Evolutionary conservation across 2,329 filamentous ascomycete species (phyloP), one percentile per base, ranked within the genome.

Genomic region (Xylariales sp.): DNA sequence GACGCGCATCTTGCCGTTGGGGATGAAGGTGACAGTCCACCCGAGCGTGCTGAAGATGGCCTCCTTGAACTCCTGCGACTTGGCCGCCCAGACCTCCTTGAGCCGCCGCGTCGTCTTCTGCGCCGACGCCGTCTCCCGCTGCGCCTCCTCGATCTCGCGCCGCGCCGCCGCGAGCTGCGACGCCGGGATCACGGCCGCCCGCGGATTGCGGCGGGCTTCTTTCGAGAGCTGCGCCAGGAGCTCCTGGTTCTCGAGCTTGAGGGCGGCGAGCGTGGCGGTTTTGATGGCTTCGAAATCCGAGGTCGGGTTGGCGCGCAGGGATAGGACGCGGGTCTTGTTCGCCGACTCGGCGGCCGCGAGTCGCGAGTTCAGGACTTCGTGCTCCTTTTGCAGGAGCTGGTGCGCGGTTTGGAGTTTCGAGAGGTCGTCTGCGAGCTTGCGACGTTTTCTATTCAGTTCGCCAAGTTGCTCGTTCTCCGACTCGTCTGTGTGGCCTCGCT

Each of bases 1-100:
- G 28, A 97, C 93, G 39, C 93, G 91, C 81, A 97, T 97, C 75
- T 97, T 95, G 49, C 96, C 96, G 78, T 97, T 97, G n/a, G 94
- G 94, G 78, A 97, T 91, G 78, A 99, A 98, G 39, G 96, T 94
- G 12, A 98, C 89, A 61, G 95, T 95, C 91, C 94, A 99, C 0
- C 96, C 96, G 0, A 99, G 86, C 0, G 97, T 91, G 23, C 90
- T 93, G 70, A 94, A 94, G 66, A 99, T 94, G 39, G 94, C 93
- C 81, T 98, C 94, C 57, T 97, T 93, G 82, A 99, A 98, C 81
- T 99, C 96, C 74, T 92, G 89, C 0, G 92, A 94, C 79, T 98
- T 99, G 72, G 91, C 88, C 0, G 89, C 89, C 92, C 93, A 99
- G 65, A 98, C 96, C 76, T 97, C 92, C 74, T 97, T 97, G 12